Evolutionary conservation across 129 eudicot species (phyloP).

Genomic region (Arctium minus): DNA sequence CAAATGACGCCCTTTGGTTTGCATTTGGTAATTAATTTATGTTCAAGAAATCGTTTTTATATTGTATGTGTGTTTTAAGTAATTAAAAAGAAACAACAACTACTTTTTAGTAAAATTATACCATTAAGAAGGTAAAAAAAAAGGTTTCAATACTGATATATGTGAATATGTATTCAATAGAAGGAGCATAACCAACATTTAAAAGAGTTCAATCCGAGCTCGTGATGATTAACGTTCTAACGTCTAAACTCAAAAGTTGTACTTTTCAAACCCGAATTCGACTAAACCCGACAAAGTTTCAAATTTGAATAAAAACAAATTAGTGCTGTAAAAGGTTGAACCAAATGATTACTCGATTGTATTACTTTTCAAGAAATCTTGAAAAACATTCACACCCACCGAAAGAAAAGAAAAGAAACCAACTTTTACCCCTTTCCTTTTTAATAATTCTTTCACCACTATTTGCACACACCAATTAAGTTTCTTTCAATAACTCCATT

Average conservation of each 20-base stretch:
- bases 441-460: slow-evolving; percentile 9
- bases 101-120: no score
- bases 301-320: background rate
- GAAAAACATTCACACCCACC: slow-evolving; percentile 50
- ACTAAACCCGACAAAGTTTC: background rate
- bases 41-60: background rate
- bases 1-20: background rate
- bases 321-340: slow-evolving; percentile 25
- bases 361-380: slow-evolving; percentile 47
- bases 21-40: background rate
- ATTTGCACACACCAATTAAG: slow-evolving; percentile 11
- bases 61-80: background rate
- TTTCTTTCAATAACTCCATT: slow-evolving; percentile 4
- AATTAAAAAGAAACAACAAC: no score
- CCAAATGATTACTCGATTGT: slow-evolving; percentile 27
- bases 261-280: background rate
- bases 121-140: background rate
- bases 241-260: no score
- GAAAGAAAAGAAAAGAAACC: slow-evolving; percentile 26
- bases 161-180: no score
- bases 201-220: no score
- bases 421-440: slow-evolving; percentile 8
- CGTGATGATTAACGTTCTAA: no score
- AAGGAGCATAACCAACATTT: no score
- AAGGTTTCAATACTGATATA: no score